Conservation (phyloP, 176 grass and related monocot species). For the Oropetium thomaeum region DNA sequence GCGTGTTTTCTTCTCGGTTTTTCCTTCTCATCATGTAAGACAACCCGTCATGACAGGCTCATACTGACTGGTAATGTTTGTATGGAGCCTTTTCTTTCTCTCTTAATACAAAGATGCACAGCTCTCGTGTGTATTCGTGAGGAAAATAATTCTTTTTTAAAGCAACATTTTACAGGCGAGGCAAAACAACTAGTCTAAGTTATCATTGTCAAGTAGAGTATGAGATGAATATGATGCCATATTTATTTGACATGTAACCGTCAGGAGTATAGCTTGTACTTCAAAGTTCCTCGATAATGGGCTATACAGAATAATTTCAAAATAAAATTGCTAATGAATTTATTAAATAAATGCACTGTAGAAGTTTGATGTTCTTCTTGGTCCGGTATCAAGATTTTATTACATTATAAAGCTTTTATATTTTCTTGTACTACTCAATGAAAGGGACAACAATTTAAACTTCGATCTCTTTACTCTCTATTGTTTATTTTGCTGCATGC, state of each 20-base stretch:
- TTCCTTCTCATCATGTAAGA: too few relatives aligned
- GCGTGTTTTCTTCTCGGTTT: too few relatives aligned
- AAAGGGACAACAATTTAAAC: too few relatives aligned
- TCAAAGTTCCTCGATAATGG: not conserved
- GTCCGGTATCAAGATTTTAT: not conserved
- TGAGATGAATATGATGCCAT: not conserved
- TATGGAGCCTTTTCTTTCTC: too few relatives aligned
- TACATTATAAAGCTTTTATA: not conserved
- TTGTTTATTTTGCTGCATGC: conserved; percentile 14
- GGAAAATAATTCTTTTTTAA: not conserved
- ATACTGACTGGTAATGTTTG: too few relatives aligned
- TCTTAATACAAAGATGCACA: too few relatives aligned
- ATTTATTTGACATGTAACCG: not conserved
- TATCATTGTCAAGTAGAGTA: not conserved
- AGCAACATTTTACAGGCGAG: not conserved
- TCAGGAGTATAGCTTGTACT: not conserved
- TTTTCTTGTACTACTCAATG: not conserved
- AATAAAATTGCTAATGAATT: not conserved
- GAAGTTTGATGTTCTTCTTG: not conserved
- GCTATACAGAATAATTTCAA: not conserved
- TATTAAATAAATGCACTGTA: too few relatives aligned
- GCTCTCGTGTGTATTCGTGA: too few relatives aligned
- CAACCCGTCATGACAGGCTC: too few relatives aligned
- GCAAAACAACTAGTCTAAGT: not conserved
- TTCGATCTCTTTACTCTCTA: not conserved